Conservation (phyloP, 1,284 basidiomycete genomes). For the Pholiota adiposa region DNA sequence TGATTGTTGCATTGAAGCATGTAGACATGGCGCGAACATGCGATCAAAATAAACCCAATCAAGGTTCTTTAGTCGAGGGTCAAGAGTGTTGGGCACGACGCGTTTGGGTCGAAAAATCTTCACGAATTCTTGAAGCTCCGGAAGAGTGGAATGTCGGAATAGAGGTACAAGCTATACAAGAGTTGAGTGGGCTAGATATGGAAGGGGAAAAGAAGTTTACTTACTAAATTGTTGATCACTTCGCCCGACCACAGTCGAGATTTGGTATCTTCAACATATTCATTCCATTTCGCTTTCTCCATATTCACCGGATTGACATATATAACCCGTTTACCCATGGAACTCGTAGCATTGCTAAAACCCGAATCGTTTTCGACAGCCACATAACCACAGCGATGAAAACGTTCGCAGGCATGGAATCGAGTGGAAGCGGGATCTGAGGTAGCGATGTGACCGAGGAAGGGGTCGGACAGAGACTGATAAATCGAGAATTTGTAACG, state of each 20-base stretch:
- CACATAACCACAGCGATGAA: constrained; percentile 72
- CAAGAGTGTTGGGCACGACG: constrained; percentile 82
- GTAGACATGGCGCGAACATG: constrained; percentile 66
- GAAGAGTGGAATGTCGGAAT: constrained; percentile 83
- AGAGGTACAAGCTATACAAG: constrained; percentile 76
- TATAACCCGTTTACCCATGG: constrained; percentile 59
- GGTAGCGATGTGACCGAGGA: constrained; percentile 69
- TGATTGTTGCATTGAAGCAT: constrained; percentile 21
- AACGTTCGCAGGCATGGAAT: constrained; percentile 92
- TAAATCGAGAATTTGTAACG: constrained; percentile 83
- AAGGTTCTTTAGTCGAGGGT: constrained; percentile 59
- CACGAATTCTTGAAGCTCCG: constrained; percentile 83
- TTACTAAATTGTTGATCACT: constrained; percentile 60
- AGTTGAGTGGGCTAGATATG: neutral
- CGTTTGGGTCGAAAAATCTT: constrained; percentile 75
- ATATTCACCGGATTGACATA: constrained; percentile 81
- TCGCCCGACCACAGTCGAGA: constrained; percentile 48
- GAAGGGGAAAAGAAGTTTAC: constrained; percentile 23
- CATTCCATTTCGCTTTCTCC: constrained; percentile 60
- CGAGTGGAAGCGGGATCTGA: constrained; percentile 62
- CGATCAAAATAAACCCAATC: constrained; percentile 73
- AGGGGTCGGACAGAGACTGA: constrained; percentile 61
- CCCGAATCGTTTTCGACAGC: constrained; percentile 43
- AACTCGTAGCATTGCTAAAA: constrained; percentile 37
- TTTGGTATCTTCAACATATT: constrained; percentile 56